Percentiles rank a stretch among this genome's conserved stretches.
Conservation (phyloP, 768 basidiomycete genomes). For the Inosperma sp. region DNA sequence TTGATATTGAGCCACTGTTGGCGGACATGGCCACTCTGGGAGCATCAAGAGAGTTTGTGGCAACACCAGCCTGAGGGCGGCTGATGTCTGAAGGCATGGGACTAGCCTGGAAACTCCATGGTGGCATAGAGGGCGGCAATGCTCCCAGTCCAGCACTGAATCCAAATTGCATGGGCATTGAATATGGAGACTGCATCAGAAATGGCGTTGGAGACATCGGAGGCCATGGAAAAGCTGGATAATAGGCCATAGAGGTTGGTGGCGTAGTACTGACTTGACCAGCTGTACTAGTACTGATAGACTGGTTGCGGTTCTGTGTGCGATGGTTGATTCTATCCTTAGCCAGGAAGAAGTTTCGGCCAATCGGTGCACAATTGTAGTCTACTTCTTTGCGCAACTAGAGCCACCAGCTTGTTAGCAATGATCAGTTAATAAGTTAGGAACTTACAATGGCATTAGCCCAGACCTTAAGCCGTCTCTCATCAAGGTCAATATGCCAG, state of each 20-base stretch:
- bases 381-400: neutral
- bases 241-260: neutral
- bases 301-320: neutral
- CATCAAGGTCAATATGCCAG: conserved; percentile 9
- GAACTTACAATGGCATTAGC: conserved; percentile 8
- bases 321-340: neutral
- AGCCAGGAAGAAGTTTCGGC: neutral
- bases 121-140: too few relatives aligned
- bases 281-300: neutral
- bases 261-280: neutral
- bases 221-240: neutral
- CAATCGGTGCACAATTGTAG: neutral
- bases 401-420: neutral
- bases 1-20: too few relatives aligned
- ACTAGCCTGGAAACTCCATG: too few relatives aligned
- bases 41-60: neutral
- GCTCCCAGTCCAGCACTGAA: too few relatives aligned
- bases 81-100: too few relatives aligned
- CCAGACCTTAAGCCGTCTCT: neutral
- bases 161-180: too few relatives aligned
- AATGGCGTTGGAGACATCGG: neutral
- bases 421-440: neutral
- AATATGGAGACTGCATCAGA: neutral
- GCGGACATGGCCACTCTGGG: neutral
- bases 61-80: too few relatives aligned